These are phyloP conservation scores for Melianthus villosus DNA, from an alignment of 441 rosid species.

Conservation along the genomic window DNA sequence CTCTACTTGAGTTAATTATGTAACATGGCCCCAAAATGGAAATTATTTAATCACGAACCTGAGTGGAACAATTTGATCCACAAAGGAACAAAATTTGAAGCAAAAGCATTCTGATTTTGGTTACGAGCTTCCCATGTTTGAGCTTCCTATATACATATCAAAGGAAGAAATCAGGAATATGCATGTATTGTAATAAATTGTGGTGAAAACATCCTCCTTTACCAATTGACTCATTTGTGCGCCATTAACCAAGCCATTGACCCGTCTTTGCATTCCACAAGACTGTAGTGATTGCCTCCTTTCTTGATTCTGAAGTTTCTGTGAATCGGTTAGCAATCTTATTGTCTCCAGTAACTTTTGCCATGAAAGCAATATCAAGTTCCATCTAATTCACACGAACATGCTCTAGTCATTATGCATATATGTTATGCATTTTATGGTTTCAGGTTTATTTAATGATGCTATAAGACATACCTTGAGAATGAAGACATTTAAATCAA, in stretches of 20 bases:
- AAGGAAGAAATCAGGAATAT: background rate
- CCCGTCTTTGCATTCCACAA: conserved; percentile 63
- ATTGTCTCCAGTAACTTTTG: conserved; percentile 34
- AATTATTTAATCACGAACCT: conserved; percentile 21
- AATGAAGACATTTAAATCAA: conserved; percentile 38
- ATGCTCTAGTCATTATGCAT: conserved; percentile 5
- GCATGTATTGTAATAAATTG: background rate
- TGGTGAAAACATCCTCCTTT: conserved; percentile 11
- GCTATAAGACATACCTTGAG: conserved; percentile 23
- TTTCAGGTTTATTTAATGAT: conserved; percentile 1
- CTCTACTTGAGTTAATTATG: too few species aligned
- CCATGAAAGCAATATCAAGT: conserved; percentile 56
- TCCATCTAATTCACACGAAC: conserved; percentile 52
- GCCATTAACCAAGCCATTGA: conserved; percentile 87
- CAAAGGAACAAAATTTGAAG: conserved; percentile 68
- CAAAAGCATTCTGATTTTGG: conserved; percentile 50
- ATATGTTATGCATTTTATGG: background rate
- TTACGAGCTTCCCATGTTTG: conserved; percentile 34
- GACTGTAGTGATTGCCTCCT: conserved; percentile 35
- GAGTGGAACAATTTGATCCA: conserved; percentile 58
- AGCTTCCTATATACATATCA: conserved; percentile 23
- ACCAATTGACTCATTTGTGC: conserved; percentile 10
- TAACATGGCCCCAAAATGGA: too few species aligned
- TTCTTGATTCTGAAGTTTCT: conserved; percentile 41
- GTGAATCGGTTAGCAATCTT: conserved; percentile 24